phyloP scores from a whole-genome alignment of 352 stramenopile species.

The Phytophthora sp. region DNA sequence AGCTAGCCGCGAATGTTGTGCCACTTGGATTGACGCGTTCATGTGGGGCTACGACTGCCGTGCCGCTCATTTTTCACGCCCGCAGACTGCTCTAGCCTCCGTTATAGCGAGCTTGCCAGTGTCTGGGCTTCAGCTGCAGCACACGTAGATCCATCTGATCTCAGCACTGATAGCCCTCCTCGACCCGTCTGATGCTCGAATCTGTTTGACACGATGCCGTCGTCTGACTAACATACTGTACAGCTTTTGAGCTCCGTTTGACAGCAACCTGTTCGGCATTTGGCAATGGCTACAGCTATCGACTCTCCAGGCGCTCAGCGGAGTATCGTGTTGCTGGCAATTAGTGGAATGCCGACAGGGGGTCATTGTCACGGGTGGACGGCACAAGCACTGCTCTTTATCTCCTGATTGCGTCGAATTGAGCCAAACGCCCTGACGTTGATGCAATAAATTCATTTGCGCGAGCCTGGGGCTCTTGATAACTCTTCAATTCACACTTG shows the following conservation, averaged over 20 bases:
- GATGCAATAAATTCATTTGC: conserved; percentile 29
- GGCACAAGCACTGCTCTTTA: background rate
- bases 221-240: conserved; percentile 26
- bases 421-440: too few species aligned
- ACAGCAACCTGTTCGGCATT: background rate
- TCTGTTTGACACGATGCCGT: conserved; percentile 24
- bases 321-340: too few species aligned
- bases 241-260: conserved; percentile 10
- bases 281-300: too few species aligned
- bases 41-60: background rate
- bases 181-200: conserved; percentile 20
- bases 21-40: background rate
- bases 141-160: conserved; percentile 33
- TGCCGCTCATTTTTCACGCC: conserved; percentile 10
- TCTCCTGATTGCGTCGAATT: too few species aligned
- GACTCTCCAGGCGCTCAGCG: too few species aligned
- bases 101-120: conserved; percentile 13
- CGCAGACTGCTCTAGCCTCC: conserved; percentile 8
- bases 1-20: conserved; percentile 31
- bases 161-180: conserved; percentile 24
- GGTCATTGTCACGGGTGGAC: too few species aligned
- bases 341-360: too few species aligned
- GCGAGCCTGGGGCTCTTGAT: conserved; percentile 23
- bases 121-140: conserved; percentile 3
- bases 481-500: conserved; percentile 32